Evolutionary conservation across 345 rosid species (phyloP).

Genomic region (Cochlearia excelsa): DNA sequence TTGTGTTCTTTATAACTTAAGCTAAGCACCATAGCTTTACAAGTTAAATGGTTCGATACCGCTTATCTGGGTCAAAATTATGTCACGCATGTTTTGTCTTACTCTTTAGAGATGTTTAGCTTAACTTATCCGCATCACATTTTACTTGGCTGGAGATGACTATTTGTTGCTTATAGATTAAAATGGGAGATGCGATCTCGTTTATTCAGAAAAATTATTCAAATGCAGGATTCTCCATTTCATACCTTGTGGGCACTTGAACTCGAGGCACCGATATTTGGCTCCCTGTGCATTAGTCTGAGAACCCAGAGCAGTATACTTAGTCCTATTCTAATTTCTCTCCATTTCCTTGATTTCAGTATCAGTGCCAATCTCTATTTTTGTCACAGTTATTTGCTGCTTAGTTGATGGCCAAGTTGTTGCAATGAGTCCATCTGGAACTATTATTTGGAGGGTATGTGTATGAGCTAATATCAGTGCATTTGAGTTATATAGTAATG

Average conservation of each 20-base stretch:
- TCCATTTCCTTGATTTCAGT: slow-evolving; percentile 5
- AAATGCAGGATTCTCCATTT: slow-evolving; percentile 66
- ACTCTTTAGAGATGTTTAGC: slow-evolving; percentile 15
- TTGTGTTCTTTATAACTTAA: slow-evolving; percentile 7
- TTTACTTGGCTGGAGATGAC: slow-evolving; percentile 5
- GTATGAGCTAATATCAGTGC: slow-evolving; percentile 19
- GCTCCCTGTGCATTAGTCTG: slow-evolving; percentile 58
- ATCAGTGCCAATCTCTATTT: slow-evolving; percentile 12
- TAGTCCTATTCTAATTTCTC: background rate
- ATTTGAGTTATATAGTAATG: slow-evolving; percentile 10
- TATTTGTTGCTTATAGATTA: slow-evolving; percentile 1
- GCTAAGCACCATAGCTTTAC: background rate
- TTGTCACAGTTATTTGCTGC: slow-evolving; percentile 78
- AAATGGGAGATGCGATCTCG: slow-evolving; percentile 3
- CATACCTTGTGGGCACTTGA: slow-evolving; percentile 64
- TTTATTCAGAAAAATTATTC: slow-evolving; percentile 7
- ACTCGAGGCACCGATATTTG: slow-evolving; percentile 77
- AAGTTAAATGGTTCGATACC: slow-evolving; percentile 7
- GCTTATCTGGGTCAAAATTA: slow-evolving; percentile 10
- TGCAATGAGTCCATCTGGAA: slow-evolving; percentile 56
- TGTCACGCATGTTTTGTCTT: slow-evolving; percentile 5
- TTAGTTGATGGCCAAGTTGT: slow-evolving; percentile 81
- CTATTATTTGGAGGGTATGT: slow-evolving; percentile 74
- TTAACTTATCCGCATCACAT: slow-evolving; percentile 15
- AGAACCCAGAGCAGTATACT: slow-evolving; percentile 49